Evolutionary conservation across 495 filamentous ascomycete species (phyloP).

Genomic region (Amphirosellinia nigrospora): DNA sequence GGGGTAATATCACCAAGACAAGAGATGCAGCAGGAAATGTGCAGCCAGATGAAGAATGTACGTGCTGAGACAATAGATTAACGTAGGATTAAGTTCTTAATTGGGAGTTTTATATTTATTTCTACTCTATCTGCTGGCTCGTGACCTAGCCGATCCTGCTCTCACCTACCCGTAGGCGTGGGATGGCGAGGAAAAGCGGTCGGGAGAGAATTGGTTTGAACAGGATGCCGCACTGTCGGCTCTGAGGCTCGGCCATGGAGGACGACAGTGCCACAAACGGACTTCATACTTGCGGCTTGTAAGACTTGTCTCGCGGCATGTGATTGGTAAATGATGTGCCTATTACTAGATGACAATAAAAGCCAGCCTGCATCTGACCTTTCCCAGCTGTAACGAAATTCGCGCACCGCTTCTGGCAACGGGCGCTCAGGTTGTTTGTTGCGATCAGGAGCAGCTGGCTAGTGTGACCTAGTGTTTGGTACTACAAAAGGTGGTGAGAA

Average conservation of each 20-base stretch:
- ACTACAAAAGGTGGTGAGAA: constrained; percentile 15
- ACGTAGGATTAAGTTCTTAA: not conserved
- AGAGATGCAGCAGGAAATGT: not conserved
- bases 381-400: constrained; percentile 30
- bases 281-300: constrained; percentile 29
- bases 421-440: constrained; percentile 8
- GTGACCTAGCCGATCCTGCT: not conserved
- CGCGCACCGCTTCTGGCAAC: constrained; percentile 40
- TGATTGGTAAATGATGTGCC: constrained; percentile 11
- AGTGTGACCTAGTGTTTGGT: not conserved
- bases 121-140: constrained; percentile 2
- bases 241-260: constrained; percentile 14
- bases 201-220: constrained; percentile 11
- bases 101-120: constrained; percentile 13
- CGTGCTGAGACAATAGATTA: not conserved
- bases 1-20: not conserved
- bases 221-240: constrained; percentile 36
- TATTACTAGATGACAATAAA: constrained; percentile 9
- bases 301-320: constrained; percentile 29
- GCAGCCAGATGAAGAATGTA: not conserved
- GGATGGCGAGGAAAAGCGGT: constrained; percentile 10
- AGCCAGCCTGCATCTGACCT: constrained; percentile 20
- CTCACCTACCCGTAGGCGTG: not conserved
- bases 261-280: constrained; percentile 29
- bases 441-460: not conserved